Evolutionary conservation across 208 protist genomes (phyloP), one percentile per base, ranked within the genome.

Genomic region (Trypanosoma lewisi): DNA sequence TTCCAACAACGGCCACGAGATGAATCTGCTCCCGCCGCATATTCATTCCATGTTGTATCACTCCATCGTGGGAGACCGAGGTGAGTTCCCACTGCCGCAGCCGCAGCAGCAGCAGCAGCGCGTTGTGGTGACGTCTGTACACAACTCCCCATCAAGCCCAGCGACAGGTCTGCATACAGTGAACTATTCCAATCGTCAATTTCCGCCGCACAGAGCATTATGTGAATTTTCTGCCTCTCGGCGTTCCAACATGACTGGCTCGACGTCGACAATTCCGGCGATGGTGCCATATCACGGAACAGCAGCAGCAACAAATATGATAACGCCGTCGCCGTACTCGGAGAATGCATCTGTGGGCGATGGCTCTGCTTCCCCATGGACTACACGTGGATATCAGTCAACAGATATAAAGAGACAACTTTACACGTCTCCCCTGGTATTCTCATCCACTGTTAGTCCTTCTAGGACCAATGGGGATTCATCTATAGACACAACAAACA

Each of bases 41-140:
- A 52, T 63, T 39, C 57, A 63, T 11, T 63, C 57, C n/a, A 50
- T 63, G 31, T 21, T 63, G 21, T 63, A 63, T 28, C 57, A 63
- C 31, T 30, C 41, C 11, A 53, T 53, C 28, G 14, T 63, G 3
- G 44, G 30, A 7, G 28, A 21, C 28, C 25, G 30, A 1, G 25
- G 11, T 2, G 45, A 53, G 11, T 31, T 31, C 16, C 16, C 28
- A 17, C 8, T 27, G 28, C n/a, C 57, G 39, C 39, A 21, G 19
- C 17, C 4, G 36, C 23, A 36, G 3, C 23, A 39, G 19, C 9
- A 21, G 5, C 5, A 31, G 4, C 9, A 41, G 7, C 9, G 36
- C 14, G 36, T 7, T 41, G 36, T 16, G 36, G 48, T 31, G 5
- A 23, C 8, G 23, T 12, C n/a, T 3, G 16, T 19, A 14, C 5